Conservation (phyloP, 176 grass and related monocot species). For the Elymus sibiricus region DNA sequence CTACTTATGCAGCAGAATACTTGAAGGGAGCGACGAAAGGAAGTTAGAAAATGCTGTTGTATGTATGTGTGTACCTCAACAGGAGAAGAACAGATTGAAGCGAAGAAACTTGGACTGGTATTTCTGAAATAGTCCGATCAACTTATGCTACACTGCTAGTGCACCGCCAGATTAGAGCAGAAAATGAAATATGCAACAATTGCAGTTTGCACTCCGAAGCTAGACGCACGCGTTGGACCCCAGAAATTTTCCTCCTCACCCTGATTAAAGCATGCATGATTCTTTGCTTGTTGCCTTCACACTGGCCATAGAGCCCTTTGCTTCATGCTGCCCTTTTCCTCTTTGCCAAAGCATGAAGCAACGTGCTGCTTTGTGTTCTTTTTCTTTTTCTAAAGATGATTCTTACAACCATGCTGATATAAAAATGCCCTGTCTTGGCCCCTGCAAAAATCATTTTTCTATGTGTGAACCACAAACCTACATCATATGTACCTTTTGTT, state of each 20-base stretch:
- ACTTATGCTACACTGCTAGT: neutral
- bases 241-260: neutral
- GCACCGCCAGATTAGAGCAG: neutral
- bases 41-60: neutral
- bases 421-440: no score
- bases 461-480: no score
- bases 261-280: neutral
- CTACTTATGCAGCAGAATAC: no score
- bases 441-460: no score
- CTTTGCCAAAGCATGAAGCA: no score
- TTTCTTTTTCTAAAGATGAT: no score
- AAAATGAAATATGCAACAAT: neutral
- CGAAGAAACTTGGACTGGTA: neutral
- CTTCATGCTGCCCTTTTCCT: no score
- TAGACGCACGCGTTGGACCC: neutral
- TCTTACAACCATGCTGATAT: no score
- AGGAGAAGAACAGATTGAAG: neutral
- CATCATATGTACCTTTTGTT: no score
- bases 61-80: neutral
- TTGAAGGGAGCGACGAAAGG: neutral
- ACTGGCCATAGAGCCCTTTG: neutral
- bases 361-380: no score
- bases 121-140: no score
- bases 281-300: neutral
- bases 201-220: neutral